Base-by-base conservation (phyloP, 2,329 filamentous ascomycete genomes). In the Exophiala sideris region DNA sequence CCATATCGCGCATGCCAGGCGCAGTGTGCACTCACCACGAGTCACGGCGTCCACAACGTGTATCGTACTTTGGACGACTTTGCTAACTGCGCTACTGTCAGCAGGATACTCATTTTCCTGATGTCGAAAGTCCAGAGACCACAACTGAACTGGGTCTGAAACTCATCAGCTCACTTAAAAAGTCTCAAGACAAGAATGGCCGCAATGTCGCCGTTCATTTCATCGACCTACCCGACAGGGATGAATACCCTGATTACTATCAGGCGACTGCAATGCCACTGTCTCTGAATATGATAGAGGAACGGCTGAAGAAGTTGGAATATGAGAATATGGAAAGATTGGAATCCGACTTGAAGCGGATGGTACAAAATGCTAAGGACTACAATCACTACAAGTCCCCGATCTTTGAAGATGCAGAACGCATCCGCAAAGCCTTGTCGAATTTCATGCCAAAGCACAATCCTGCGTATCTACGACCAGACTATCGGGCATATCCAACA, bases 401-500 rank as follows among this genome's bases (percentile, higher is more conserved):
- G 53, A 79, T 87, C 35, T 92, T 87, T 67, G 86, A 90, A 40
- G 90, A 96, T 73, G 89, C 91, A 7, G 91, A 96, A 71, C 84
- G 89, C 45, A 82, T 96, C 42, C 82, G 91, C 44, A 96, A 95
- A 72, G 86, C 89, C 2, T 79, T 92, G 38, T 91, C 88, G 68
- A 92, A 91, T 65, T 90, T 85, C 69, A 95, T 95, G 90, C 86
- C 85, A 52, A 88, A 88, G 69, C 81, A 86, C 63, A 95, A 96
- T 64, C 90, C 91, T 11, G 89, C 88, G 12, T 95, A 95, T 70
- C 82, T 83, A 58, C 73, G 82, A 60, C 76, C 78, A 12, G 77
- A 80, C 44, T 94, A 95, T 66, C 79, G 82, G 56, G 86, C 88
- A 4, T 78, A 87, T 42, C 81, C 89, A 5, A 90, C 89, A 1